Percentiles rank a stretch among this genome's conserved stretches.
These are phyloP conservation scores for Apium graveolens DNA, from an alignment of 129 eudicot species.

Conservation along the genomic window DNA sequence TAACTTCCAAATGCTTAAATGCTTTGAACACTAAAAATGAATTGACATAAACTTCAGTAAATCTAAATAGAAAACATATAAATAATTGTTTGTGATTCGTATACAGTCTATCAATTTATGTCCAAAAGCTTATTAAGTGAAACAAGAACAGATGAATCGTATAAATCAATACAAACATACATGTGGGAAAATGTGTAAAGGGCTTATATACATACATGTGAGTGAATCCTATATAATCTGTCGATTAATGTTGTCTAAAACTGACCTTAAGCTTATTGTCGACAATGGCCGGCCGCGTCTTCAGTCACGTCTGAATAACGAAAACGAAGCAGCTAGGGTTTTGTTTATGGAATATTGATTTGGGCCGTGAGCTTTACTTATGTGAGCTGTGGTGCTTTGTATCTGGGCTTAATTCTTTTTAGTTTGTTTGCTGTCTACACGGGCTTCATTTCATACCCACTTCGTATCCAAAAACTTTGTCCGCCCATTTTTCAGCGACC, in stretches of 20 bases:
- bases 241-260: neutral
- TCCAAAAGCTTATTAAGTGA: neutral
- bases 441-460: neutral
- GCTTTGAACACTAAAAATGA: neutral
- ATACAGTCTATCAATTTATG: neutral
- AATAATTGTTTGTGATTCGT: neutral
- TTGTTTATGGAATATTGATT: neutral
- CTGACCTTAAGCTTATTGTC: neutral
- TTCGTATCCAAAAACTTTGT: too few relatives aligned
- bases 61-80: neutral
- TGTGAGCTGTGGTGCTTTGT: neutral
- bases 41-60: neutral
- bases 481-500: too few relatives aligned
- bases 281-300: neutral
- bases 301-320: neutral
- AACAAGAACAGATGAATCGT: neutral
- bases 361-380: neutral
- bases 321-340: neutral
- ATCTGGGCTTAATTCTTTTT: neutral
- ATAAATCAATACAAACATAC: neutral
- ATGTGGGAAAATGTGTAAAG: neutral
- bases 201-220: neutral
- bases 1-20: neutral
- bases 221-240: neutral
- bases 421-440: too few relatives aligned